Evolutionary conservation across 768 basidiomycete genomes (phyloP).

Genomic region (button mushroom (Agaricus bisporus)): DNA sequence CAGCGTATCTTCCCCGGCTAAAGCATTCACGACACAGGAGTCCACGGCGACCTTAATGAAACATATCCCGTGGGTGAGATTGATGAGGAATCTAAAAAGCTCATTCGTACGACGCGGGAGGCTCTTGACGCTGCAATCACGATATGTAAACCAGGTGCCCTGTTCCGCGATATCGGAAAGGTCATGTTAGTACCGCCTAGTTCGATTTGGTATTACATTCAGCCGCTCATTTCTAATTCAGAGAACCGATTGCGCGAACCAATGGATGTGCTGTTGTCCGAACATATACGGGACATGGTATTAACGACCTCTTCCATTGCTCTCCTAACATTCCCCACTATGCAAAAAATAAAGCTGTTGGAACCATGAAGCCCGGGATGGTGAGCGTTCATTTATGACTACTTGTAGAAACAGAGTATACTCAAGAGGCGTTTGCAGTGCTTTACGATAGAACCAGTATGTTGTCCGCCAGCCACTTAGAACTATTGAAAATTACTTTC

Average conservation of each 20-base stretch:
- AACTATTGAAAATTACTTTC: constrained; percentile 10
- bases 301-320: constrained; percentile 81
- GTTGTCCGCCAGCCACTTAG: constrained; percentile 3
- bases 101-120: constrained; percentile 79
- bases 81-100: constrained; percentile 75
- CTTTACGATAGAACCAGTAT: constrained; percentile 78
- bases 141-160: constrained; percentile 87
- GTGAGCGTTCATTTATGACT: constrained; percentile 34
- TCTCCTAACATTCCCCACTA: constrained; percentile 92
- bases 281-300: constrained; percentile 88
- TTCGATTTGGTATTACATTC: background rate
- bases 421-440: constrained; percentile 25
- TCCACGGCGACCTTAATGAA: constrained; percentile 89
- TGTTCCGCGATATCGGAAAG: constrained; percentile 86
- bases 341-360: constrained; percentile 88
- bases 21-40: constrained; percentile 41
- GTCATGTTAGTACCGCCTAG: constrained; percentile 54
- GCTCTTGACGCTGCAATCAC: constrained; percentile 87
- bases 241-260: constrained; percentile 80
- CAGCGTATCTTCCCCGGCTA: background rate
- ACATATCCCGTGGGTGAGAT: constrained; percentile 88
- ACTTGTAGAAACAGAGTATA: background rate
- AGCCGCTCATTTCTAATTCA: constrained; percentile 17
- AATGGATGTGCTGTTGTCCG: constrained; percentile 89
- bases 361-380: constrained; percentile 93